Base-by-base conservation (phyloP, 768 basidiomycete genomes). In the Mycena rosella region DNA sequence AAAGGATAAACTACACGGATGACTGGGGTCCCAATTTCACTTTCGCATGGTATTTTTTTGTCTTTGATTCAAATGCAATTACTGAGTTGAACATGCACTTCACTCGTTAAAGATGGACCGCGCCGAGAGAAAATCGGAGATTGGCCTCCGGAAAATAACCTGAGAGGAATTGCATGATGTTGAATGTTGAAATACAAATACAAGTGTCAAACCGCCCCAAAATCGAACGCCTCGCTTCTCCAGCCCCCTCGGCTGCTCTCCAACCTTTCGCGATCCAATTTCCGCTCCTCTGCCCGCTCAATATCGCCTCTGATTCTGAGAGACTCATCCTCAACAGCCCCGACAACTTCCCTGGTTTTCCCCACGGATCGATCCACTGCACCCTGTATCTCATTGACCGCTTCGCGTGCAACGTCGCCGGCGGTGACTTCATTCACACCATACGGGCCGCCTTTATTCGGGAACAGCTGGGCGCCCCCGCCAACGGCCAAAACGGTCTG, bases 401-500 rank as follows among this genome's bases (percentile, higher is more conserved):
- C 61, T 54, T 69, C 65, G 57, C 74, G 65, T 15, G 74, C 67
- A 51, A 72, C 70, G 13, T 60, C 68, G 3, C 47, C 71, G 18
- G 69, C 72, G 24, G 66, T 75, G 49, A 74, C 70, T 9, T 75
- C 75, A 8, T 74, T 74, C 29, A 60, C 71, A 10, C 71, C 77
- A 58, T 78, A 77, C 0, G 78, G 73, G 11, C 78, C 79, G 6
- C 75, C 75, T 63, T 80, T 77, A 7, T 76, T 75, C 1, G 79
- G 75, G 70, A 82, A 79, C 29, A 83, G 56, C 61, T 82, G 81
- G 2, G 80, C 66, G 17, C 79, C 80, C 27, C 66, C 75, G 6
- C 82, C 81, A 45, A 82, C 66, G n/a, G 81, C 80, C 29, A 83
- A 40, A 5, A 79, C 72, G 2, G 78, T 78, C 56, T 79, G 77